Evolutionary conservation across 2,329 filamentous ascomycete species (phyloP), one percentile per base, ranked within the genome.

Genomic region (Knoxdaviesia proteae): DNA sequence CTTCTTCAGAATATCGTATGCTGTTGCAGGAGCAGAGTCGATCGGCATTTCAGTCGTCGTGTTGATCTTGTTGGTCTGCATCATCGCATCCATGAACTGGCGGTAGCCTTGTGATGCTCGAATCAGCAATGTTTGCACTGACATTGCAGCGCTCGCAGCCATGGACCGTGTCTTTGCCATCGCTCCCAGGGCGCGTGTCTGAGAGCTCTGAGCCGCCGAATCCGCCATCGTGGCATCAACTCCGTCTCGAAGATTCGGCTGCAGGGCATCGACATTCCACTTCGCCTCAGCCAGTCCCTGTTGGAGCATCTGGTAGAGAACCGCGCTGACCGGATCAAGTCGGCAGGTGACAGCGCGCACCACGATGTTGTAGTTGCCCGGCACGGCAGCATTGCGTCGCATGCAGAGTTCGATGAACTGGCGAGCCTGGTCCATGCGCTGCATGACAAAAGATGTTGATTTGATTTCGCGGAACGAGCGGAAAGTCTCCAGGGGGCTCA

Each of bases 351-450:
- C 33, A 3, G 45, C 40, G 6, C 44, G 42, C 2, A 58, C 42
- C 42, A 48, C 48, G 2, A 50, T 39, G 3, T 47, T 42, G 34
- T 55, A 46, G 3, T 51, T 38, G 3, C 49, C 39, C 6, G 47
- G 42, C 31, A 58, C 52, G 6, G 59, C 49, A 2, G 49, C 47
- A 45, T 63, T 60, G 4, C 52, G 48, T 7, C 47, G 54, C 4
- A 56, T 48, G 39, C 57, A 59, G n/a, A 47, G 41, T 7, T 38
- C 6, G 6, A 61, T 47, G 41, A 61, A 61, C 3, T 39, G 5
- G 5, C 53, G 45, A 0, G 49, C 60, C 30, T 61, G 57, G 6
- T 48, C 36, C 32, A 63, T 57, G 1, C 62, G 52, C 8, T 61
- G 55, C 1, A 47, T 39, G 1, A 59, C 55, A 32, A 58, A 52